A percentile compares a stretch with the other conserved stretches of the same genome.
These are phyloP conservation scores for Ophiorrhiza pumila DNA, from an alignment of 257 asterid genomes.

Conservation along the genomic window DNA sequence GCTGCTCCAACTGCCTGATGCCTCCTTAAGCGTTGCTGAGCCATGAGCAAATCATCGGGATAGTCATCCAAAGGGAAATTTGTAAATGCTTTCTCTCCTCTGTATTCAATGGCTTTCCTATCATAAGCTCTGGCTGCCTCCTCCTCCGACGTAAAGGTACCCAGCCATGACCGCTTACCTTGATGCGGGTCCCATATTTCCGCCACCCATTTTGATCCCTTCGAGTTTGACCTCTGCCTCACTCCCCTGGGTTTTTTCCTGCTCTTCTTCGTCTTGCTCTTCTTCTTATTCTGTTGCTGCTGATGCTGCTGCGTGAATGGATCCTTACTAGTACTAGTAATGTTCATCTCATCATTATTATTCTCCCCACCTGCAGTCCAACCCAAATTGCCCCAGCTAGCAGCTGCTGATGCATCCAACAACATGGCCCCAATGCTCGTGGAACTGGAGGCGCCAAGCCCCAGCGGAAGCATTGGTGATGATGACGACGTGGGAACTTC, in stretches of 20 bases:
- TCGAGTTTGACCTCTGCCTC: slow-evolving; percentile 6
- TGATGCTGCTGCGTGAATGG: no score
- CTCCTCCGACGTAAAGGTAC: slow-evolving; percentile 20
- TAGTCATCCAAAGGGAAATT: slow-evolving; percentile 28
- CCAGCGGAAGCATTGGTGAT: no score
- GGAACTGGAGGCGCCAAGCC: no score
- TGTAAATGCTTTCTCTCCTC: slow-evolving; percentile 25
- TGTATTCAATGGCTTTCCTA: slow-evolving; percentile 16
- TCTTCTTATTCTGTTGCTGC: neutral
- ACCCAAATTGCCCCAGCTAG: neutral
- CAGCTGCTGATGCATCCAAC: no score
- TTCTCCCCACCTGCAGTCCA: no score
- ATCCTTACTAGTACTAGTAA: no score
- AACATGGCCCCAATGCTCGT: no score
- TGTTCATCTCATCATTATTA: neutral
- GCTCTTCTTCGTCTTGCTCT: neutral
- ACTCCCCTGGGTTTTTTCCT: neutral
- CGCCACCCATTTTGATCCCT: slow-evolving; percentile 25
- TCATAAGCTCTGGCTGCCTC: slow-evolving; percentile 37
- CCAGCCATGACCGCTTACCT: slow-evolving; percentile 15
- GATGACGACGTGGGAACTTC: no score
- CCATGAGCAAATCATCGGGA: neutral
- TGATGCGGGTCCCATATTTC: slow-evolving; percentile 24
- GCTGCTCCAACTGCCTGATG: neutral
- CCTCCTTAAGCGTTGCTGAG: neutral